These are phyloP conservation scores for Rhynchospora tenuis DNA, from an alignment of 176 grass and related monocot species.

Conservation along the genomic window DNA sequence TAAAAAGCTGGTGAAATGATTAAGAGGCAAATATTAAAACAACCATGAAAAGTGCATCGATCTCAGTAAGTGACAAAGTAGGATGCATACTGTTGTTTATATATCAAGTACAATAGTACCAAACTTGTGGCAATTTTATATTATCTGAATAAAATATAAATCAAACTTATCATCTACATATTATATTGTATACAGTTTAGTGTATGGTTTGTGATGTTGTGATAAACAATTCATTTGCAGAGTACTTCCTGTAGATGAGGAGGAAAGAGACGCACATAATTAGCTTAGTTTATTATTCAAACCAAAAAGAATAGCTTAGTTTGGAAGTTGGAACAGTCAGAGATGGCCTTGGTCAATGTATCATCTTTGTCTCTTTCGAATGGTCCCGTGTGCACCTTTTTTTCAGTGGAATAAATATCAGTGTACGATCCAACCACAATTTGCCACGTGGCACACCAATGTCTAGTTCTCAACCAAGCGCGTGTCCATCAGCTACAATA, in stretches of 20 bases:
- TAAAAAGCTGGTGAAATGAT: background rate
- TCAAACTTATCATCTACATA: slow-evolving; percentile 23
- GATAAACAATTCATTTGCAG: slow-evolving; percentile 18
- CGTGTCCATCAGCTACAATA: background rate
- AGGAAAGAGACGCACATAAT: background rate
- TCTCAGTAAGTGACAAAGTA: background rate
- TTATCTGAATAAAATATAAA: background rate
- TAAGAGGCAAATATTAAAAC: background rate
- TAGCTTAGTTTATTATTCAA: background rate
- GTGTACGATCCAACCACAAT: slow-evolving; percentile 10
- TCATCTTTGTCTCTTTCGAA: slow-evolving; percentile 15
- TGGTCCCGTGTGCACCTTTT: slow-evolving; percentile 14
- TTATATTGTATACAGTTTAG: slow-evolving; percentile 19
- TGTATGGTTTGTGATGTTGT: background rate
- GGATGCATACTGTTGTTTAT: background rate
- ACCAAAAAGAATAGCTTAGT: background rate
- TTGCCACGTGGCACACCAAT: background rate
- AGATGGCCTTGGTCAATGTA: slow-evolving; percentile 10
- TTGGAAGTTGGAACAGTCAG: background rate
- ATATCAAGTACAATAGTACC: slow-evolving; percentile 20
- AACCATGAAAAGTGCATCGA: background rate
- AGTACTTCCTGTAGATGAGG: background rate
- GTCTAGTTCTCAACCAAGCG: background rate
- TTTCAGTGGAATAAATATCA: slow-evolving; percentile 18
- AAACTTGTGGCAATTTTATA: slow-evolving; percentile 8